These are phyloP conservation scores for Aspergillus sp. DNA, from an alignment of 2,329 filamentous ascomycete species.

Conservation along the genomic window DNA sequence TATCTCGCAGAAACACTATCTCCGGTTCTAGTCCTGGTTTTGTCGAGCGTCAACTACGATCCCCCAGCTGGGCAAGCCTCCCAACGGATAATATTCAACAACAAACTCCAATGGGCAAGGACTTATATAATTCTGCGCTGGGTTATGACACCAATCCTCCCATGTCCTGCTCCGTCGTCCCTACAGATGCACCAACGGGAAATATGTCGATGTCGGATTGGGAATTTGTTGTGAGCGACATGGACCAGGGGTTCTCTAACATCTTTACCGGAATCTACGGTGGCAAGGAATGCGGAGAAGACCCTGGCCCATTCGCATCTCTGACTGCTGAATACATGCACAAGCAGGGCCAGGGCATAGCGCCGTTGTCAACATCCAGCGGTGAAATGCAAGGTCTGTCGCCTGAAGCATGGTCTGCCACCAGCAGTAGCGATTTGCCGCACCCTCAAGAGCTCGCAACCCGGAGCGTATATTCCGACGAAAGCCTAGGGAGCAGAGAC, in stretches of 20 bases:
- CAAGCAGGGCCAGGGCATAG: conserved; percentile 23
- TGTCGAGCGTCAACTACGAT: conserved; percentile 28
- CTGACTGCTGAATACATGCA: conserved; percentile 32
- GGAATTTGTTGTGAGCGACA: conserved; percentile 76
- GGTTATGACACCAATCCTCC: conserved; percentile 28
- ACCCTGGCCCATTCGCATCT: conserved; percentile 35
- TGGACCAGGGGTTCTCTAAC: conserved; percentile 77
- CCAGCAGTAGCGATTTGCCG: conserved; percentile 38
- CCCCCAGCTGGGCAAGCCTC: conserved; percentile 31
- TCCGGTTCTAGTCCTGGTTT: conserved; percentile 30
- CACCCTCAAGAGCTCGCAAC: conserved; percentile 32
- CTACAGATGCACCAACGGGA: conserved; percentile 32
- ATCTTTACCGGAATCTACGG: conserved; percentile 62
- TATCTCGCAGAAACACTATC: conserved; percentile 33
- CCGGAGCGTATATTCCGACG: conserved; percentile 60
- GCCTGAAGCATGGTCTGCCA: conserved; percentile 40
- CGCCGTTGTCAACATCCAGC: conserved; percentile 19
- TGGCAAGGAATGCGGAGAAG: conserved; percentile 41
- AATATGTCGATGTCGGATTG: conserved; percentile 67
- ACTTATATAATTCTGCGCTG: conserved; percentile 41
- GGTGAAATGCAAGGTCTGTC: conserved; percentile 38
- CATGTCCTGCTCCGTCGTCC: conserved; percentile 49
- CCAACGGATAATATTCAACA: conserved; percentile 22
- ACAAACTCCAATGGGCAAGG: conserved; percentile 18
- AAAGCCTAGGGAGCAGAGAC: conserved; percentile 57